Percentiles rank a stretch among this genome's conserved stretches.
These are phyloP conservation scores for Scheffersomyces insectosa DNA, from an alignment of 1,139 yeast genomes.

Conservation along the genomic window DNA sequence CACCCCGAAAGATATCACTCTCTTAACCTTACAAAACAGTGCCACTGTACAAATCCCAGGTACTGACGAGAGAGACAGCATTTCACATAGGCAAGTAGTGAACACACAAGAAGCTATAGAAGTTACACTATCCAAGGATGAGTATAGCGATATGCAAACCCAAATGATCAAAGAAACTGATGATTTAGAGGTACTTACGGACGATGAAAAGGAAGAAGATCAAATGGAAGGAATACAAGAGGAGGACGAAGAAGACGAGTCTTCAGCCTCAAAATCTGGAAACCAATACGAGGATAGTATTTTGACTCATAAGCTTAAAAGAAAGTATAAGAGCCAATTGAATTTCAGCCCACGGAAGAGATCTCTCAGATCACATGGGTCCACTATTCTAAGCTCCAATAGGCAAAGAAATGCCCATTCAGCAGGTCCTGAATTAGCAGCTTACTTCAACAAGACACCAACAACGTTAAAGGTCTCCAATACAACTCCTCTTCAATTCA, in stretches of 20 bases:
- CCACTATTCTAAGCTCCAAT: no score
- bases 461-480: conserved; percentile 2
- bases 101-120: conserved; percentile 15
- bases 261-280: neutral
- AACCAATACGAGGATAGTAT: conserved; percentile 15
- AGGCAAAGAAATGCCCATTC: conserved; percentile 4
- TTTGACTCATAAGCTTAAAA: conserved; percentile 8
- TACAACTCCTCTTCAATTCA: conserved; percentile 9
- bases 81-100: conserved; percentile 15
- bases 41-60: neutral
- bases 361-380: neutral
- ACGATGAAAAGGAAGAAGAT: conserved; percentile 11
- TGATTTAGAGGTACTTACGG: conserved; percentile 12
- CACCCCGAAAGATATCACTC: neutral
- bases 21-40: neutral
- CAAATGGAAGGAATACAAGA: neutral
- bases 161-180: conserved; percentile 2
- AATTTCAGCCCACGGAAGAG: conserved; percentile 4
- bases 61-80: conserved; percentile 1
- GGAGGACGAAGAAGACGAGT: neutral
- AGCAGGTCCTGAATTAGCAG: neutral
- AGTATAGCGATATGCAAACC: conserved; percentile 1
- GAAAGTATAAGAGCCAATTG: neutral
- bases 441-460: neutral
- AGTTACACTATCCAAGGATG: neutral